Evolutionary conservation across 2,329 filamentous ascomycete species (phyloP).

Genomic region (Paecilomyces formosus): DNA sequence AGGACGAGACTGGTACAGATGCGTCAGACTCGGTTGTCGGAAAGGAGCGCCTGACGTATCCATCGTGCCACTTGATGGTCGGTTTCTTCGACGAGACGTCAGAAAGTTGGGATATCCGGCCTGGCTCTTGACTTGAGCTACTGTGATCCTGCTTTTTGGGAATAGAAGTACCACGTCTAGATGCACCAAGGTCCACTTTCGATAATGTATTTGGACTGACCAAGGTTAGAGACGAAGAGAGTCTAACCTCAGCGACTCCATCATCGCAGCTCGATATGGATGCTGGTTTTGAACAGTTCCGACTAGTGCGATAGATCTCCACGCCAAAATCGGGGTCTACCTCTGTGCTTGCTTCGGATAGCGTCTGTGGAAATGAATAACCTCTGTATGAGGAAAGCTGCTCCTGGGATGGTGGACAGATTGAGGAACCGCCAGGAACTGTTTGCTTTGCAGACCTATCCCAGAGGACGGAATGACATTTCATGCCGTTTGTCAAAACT

Average conservation of each 20-base stretch:
- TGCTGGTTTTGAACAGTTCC: constrained; percentile 7
- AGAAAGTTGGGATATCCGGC: not conserved
- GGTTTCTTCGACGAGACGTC: not conserved
- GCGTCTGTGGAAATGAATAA: constrained; percentile 10
- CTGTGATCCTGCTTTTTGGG: not conserved
- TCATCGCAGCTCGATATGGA: constrained; percentile 5
- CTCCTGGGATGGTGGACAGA: not conserved
- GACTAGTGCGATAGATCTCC: constrained; percentile 17
- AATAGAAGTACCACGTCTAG: not conserved
- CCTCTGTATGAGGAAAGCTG: constrained; percentile 4
- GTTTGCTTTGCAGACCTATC: not conserved
- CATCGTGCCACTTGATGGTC: not conserved
- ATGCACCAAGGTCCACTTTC: not conserved
- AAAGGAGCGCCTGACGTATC: not conserved
- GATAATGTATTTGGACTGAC: constrained; percentile 1
- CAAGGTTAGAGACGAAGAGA: constrained; percentile 3
- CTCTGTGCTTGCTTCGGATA: constrained; percentile 23
- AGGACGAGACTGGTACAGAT: not conserved
- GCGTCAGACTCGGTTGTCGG: not conserved
- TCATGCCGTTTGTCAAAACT: constrained; percentile 20
- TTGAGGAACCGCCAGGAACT: not conserved
- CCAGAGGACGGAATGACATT: constrained; percentile 10
- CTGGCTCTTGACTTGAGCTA: not conserved
- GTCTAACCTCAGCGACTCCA: constrained; percentile 1
- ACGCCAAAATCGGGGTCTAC: constrained; percentile 20